These are phyloP conservation scores for Apophysomyces sp. DNA, from an alignment of 371 early-diverging fungal species.

Conservation along the genomic window DNA sequence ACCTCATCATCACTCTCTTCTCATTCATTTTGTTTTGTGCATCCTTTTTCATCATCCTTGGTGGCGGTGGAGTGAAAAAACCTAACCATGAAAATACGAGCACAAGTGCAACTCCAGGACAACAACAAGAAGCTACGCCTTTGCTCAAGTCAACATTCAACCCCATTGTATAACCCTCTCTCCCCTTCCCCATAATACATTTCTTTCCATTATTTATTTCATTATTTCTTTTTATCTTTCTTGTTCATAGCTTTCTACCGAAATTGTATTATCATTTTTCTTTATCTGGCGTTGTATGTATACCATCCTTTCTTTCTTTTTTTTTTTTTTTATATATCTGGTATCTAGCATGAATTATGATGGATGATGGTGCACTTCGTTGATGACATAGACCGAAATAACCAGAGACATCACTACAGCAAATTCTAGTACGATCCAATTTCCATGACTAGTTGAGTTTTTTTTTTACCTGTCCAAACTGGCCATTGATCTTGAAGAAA, in stretches of 20 bases:
- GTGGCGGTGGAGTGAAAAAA: slow-evolving; percentile 6
- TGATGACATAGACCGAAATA: slow-evolving; percentile 14
- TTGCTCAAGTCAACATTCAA: slow-evolving; percentile 10
- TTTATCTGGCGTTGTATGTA: slow-evolving; percentile 4
- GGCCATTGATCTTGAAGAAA: slow-evolving; percentile 13
- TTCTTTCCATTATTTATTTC: slow-evolving; percentile 1
- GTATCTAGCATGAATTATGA: slow-evolving; percentile 4
- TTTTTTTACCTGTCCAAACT: slow-evolving; percentile 12
- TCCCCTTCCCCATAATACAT: background rate
- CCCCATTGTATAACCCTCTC: background rate
- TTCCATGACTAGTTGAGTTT: too few relatives aligned
- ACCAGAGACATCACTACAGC: slow-evolving; percentile 17
- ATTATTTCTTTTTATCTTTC: background rate
- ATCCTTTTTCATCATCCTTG: slow-evolving; percentile 31
- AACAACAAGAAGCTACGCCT: slow-evolving; percentile 20
- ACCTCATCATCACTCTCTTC: slow-evolving; percentile 23
- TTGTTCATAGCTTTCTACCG: slow-evolving; percentile 6
- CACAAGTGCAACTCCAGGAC: background rate
- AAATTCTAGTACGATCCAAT: too few relatives aligned
- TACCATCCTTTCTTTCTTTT: slow-evolving; percentile 5
- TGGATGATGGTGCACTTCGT: slow-evolving; percentile 13
- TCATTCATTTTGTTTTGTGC: slow-evolving; percentile 33
- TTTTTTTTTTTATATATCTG: background rate
- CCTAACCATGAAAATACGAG: background rate
- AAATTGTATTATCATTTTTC: slow-evolving; percentile 6